A percentile compares a stretch with the other conserved stretches of the same genome.
These are phyloP conservation scores for Picocystis salinarum DNA, from an alignment of 139 green algal genomes.

Conservation along the genomic window DNA sequence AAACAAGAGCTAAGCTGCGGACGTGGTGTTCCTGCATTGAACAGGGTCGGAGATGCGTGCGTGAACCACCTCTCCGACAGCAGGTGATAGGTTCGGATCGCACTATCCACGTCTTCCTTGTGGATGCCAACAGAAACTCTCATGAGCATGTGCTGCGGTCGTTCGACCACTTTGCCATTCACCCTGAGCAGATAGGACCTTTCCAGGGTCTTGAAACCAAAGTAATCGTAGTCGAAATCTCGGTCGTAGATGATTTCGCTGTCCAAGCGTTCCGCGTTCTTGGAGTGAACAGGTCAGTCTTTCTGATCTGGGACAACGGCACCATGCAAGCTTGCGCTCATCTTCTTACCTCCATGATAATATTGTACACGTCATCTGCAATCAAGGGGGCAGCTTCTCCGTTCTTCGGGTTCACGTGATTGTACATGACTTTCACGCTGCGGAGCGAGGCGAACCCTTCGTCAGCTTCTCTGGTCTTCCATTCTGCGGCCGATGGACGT, in stretches of 20 bases:
- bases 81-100: slow-evolving; percentile 68
- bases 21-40: slow-evolving; percentile 16
- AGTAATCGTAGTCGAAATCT: slow-evolving; percentile 99
- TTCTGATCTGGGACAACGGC: background rate
- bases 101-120: slow-evolving; percentile 52
- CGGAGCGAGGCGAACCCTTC: too few species aligned
- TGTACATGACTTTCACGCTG: slow-evolving; percentile 79
- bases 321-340: background rate
- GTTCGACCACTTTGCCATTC: slow-evolving; percentile 87
- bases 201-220: slow-evolving; percentile 99
- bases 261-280: slow-evolving; percentile 68
- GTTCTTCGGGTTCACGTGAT: slow-evolving; percentile 80
- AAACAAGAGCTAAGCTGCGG: slow-evolving; percentile 17
- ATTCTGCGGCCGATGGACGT: background rate
- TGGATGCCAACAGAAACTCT: slow-evolving; percentile 88
- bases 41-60: slow-evolving; percentile 19
- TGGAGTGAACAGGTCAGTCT: slow-evolving; percentile 1
- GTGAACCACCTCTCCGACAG: slow-evolving; percentile 92
- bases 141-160: slow-evolving; percentile 99
- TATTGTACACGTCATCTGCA: slow-evolving; percentile 69
- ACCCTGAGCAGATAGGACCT: slow-evolving; percentile 92
- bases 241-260: slow-evolving; percentile 95
- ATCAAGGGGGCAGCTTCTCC: slow-evolving; percentile 60
- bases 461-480: too few species aligned
- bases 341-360: slow-evolving; percentile 52